These are phyloP conservation scores for Phyllosticta citrichinensis DNA, from an alignment of 2,329 filamentous ascomycete genomes.

Conservation along the genomic window DNA sequence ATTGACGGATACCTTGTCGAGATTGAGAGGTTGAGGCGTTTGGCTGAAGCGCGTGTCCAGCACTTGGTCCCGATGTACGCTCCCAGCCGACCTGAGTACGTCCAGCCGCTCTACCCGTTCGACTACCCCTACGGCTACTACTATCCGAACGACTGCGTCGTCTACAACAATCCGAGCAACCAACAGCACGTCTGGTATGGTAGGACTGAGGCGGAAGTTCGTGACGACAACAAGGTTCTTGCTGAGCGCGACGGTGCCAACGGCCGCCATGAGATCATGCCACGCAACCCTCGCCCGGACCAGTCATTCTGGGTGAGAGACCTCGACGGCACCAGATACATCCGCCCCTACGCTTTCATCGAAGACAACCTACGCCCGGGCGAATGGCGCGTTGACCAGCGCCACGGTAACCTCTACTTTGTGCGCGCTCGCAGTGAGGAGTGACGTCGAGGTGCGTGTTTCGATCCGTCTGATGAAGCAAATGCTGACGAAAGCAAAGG, in stretches of 20 bases:
- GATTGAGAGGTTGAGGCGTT: background rate
- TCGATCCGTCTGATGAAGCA: background rate
- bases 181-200: slow-evolving; percentile 3
- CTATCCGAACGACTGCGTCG: background rate
- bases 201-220: background rate
- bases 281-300: slow-evolving; percentile 1
- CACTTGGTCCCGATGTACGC: background rate
- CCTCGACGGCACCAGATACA: slow-evolving; percentile 25
- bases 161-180: background rate
- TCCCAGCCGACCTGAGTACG: background rate
- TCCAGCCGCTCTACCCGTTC: background rate
- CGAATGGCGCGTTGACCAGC: slow-evolving; percentile 25
- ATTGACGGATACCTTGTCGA: background rate
- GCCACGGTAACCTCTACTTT: slow-evolving; percentile 14
- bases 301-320: slow-evolving; percentile 27
- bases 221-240: background rate
- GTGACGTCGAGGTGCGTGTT: background rate
- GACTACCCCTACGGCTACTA: background rate
- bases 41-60: background rate
- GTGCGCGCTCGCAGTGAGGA: background rate
- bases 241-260: background rate
- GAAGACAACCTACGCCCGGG: slow-evolving; percentile 29
- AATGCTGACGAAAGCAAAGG: background rate
- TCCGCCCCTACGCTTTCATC: slow-evolving; percentile 27
- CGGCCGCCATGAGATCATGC: background rate